A percentile compares a stretch with the other conserved stretches of the same genome.
phyloP scores from a whole-genome alignment of 495 filamentous ascomycete species.

The Daldinia grandis region DNA sequence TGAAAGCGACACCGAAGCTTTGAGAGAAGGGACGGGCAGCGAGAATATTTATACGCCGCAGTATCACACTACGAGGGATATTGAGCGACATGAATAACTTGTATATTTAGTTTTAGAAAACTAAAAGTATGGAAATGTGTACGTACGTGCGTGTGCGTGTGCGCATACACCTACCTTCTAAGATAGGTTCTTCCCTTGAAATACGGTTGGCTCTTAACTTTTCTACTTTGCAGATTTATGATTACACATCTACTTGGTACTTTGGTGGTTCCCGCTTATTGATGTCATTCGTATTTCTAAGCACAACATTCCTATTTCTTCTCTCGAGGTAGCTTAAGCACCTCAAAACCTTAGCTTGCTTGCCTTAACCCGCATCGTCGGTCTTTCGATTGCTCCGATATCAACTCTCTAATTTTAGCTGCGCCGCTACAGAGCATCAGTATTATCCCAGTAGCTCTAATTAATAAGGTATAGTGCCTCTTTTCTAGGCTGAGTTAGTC shows the following conservation, averaged over 20 bases:
- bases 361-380: not conserved
- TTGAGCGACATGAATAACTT: constrained; percentile 24
- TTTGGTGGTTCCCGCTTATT: not conserved
- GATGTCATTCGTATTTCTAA: constrained; percentile 29
- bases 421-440: not conserved
- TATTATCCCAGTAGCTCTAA: not conserved
- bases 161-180: too few species aligned
- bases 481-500: not conserved
- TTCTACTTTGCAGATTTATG: too few species aligned
- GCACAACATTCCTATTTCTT: not conserved
- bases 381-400: constrained; percentile 17
- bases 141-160: too few species aligned
- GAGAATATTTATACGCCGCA: constrained; percentile 25
- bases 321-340: not conserved
- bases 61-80: constrained; percentile 15
- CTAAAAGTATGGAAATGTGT: not conserved
- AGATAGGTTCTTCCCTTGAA: too few species aligned
- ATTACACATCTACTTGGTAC: too few species aligned
- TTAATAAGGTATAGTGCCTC: not conserved
- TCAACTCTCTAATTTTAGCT: not conserved
- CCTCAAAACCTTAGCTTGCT: not conserved
- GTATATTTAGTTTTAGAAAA: not conserved
- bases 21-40: constrained; percentile 6
- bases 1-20: not conserved
- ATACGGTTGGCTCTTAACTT: too few species aligned